Evolutionary conservation across 139 green algal genomes (phyloP), one percentile per base, ranked within the genome.

Genomic region (Coelastrella sp.): DNA sequence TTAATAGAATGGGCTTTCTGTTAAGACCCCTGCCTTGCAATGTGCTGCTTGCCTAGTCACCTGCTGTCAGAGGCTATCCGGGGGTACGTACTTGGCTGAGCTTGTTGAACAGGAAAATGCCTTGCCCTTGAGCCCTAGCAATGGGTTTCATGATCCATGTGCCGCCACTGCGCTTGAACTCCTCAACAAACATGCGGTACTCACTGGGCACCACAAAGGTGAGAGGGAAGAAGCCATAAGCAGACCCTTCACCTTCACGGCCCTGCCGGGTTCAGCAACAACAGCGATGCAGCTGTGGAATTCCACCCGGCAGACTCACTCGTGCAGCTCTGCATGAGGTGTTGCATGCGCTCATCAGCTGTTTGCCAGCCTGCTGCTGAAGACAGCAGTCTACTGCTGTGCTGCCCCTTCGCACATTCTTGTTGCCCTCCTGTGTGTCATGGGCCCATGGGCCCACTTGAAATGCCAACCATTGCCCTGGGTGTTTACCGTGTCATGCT

Each of bases 91-190:
- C 94, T 94, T 98, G 96, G 87, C 93, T 95, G 17, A 98, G 92
- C 90, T 97, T 97, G 93, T 97, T 97, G 92, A 98, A 95, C 22
- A 98, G 93, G 92, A 98, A 98, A 92, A 98, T 98, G 88, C 96
- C 96, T 75, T 95, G 93, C 0, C 96, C 96, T 90, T 98, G 96
- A 19, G 94, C 93, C 66, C 91, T 93, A 10, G 92, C 94, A 63
- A 95, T 96, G 63, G 96, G 96, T 91, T 98, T 98, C 95, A 97
- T 97, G 93, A 98, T 98, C 96, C 96, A 98, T 17, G 94, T 94
- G 14, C 93, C 95, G 7, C 93, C 92, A 78, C 89, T 92, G 85
- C 90, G 90, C 87, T 93, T 94, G 94, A 98, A 97, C 93, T 97
- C 96, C 89, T 98, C 95, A 58, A 95, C 94, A 94, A 98, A 97